Base-by-base conservation (phyloP, 176 grass and related monocot species). In the Eremochloa ophiuroides region DNA sequence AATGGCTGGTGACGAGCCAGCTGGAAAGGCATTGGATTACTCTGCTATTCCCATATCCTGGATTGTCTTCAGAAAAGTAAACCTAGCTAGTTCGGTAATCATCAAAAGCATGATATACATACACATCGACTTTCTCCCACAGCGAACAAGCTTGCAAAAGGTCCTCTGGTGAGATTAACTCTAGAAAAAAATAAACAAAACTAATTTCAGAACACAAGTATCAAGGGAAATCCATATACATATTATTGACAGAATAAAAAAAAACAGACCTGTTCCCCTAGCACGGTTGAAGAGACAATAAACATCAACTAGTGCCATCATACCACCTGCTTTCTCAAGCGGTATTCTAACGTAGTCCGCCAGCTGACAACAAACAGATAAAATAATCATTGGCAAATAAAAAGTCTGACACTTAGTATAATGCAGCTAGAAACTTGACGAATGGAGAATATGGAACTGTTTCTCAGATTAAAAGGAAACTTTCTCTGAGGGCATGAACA, bases 91-190 rank as follows among this genome's bases (percentile, higher is more conserved):
- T 71, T 76, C 42, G 47, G 81, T 79, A 72, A 64, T 75, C 58
- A 86, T 85, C 66, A 71, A 83, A 65, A 81, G 79, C 59, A 75
- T 17, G 74, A 22, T 75, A 76, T 89, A 88, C 93, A 66, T 99
- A 99, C 97, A 99, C 97, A 74, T 95, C 97, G 90, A 99, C 93
- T 99, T 99, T 99, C 83, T 99, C 91, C 97, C 97, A 99, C 37
- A 99, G 56, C 37, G 85, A 87, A 68, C 96, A 99, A 0, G 97
- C 97, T 90, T 99, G 97, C 82, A 99, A 82, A 91, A 99, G 93
- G 68, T 99, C 97, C 79, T 99, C 97, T 23, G 93, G 97, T 70
- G 97, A 99, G 75, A 99, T 99, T 78, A 99, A 76, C 77, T 93
- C 97, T 99, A 87, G 29, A 88, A 63, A 75, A 40, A 82, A 75